Base-by-base conservation (phyloP, 2,329 filamentous ascomycete species). In the Pseudogymnoascus sp. region DNA sequence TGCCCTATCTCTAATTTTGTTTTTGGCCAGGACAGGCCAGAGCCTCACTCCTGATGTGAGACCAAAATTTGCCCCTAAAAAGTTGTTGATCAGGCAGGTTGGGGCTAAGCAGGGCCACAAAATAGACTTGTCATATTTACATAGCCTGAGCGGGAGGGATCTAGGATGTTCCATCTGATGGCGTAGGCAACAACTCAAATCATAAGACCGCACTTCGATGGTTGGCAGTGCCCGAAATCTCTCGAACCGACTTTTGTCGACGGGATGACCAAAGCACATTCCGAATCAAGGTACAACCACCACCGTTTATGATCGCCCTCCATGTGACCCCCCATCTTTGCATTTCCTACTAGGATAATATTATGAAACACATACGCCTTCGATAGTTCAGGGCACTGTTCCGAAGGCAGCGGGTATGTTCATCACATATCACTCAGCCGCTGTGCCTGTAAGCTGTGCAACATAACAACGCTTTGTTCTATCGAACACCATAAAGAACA, bases 111-210 rank as follows among this genome's bases (percentile, higher is more conserved):
- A 33, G n/a, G n/a, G 9, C 28, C 49, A 14, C 9, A 55, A n/a
- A 55, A 55, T 55, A 33, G 49, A 55, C 49, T 33, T 33, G 49
- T 55, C 49, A 55, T 55, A 55, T 55, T 52, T 55, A 7, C 28
- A 22, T 9, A 11, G 28, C 2, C 3, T 4, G 2, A 12, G 49
- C 49, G 28, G 25, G 49, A 55, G 49, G 45, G 49, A 33, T 55
- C 49, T 8, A 55, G 28, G 49, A 19, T 55, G 28, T 33, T 33
- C 9, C 8, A 5, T 55, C 49, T 30, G 28, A 33, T 55, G n/a
- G 9, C 49, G 33, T 33, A 14, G 28, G n/a, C 25, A 33, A 14
- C n/a, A 33, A 33, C 11, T 55, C 30, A 5, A 25, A 55, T 55
- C 49, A 33, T 55, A 28, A 22, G 49, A 55, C 49, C 12, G 25